Conservation (phyloP, 2,329 filamentous ascomycete species). For the Xylaria sp. region DNA sequence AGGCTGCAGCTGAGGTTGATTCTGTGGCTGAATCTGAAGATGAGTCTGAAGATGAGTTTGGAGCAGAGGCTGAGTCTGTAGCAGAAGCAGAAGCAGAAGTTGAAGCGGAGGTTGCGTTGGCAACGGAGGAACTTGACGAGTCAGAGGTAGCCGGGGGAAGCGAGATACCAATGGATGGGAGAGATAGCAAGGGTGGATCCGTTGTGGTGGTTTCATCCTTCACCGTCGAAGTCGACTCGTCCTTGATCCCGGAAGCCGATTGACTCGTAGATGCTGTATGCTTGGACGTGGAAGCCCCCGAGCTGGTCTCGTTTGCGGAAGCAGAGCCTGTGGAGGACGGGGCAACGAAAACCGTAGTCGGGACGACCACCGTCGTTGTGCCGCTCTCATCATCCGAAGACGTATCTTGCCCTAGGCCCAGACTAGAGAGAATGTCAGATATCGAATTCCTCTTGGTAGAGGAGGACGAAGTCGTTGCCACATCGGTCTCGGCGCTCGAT, state of each 20-base stretch:
- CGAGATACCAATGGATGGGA: conserved; percentile 35
- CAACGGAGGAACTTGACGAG: conserved; percentile 22
- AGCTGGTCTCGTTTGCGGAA: conserved; percentile 13
- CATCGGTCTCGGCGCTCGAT: conserved; percentile 36
- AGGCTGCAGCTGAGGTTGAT: conserved; percentile 10
- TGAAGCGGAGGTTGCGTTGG: conserved; percentile 26
- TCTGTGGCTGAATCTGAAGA: no score
- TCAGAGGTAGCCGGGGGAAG: conserved; percentile 23
- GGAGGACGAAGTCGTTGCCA: conserved; percentile 41
- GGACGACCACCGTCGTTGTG: conserved; percentile 32
- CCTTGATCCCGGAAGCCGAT: conserved; percentile 32
- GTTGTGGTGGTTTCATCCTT: conserved; percentile 35
- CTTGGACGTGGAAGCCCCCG: background rate
- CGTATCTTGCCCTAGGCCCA: conserved; percentile 26
- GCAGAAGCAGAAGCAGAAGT: background rate
- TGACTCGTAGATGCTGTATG: background rate
- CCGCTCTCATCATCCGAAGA: conserved; percentile 27
- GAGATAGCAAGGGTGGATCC: conserved; percentile 34
- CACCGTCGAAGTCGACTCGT: conserved; percentile 12
- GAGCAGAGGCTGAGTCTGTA: no score
- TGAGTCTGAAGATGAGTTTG: background rate
- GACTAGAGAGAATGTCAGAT: conserved; percentile 45
- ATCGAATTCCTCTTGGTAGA: conserved; percentile 43
- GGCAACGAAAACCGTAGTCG: conserved; percentile 30
- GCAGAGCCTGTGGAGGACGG: conserved; percentile 26